Conservation (phyloP, 169 alveolate genomes). For the Eimeria praecox region DNA sequence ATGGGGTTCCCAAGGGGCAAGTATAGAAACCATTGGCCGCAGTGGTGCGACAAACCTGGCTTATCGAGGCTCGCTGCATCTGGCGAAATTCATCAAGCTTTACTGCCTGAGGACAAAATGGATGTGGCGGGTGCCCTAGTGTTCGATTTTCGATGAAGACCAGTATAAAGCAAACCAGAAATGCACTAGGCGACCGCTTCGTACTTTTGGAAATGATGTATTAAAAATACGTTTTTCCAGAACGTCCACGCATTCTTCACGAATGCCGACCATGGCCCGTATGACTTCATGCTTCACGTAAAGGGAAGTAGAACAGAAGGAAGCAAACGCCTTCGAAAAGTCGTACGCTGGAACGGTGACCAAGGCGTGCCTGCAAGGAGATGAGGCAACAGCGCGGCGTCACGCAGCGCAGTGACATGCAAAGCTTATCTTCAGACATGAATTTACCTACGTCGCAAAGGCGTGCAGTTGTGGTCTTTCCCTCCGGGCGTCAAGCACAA, state of each 20-base stretch:
- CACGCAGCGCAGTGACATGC: background rate
- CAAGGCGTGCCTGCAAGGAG: constrained; percentile 90
- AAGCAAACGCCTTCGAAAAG: constrained; percentile 92
- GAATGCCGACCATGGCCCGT: constrained; percentile 91
- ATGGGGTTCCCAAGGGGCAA: background rate
- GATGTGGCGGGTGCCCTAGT: background rate
- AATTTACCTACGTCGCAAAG: background rate
- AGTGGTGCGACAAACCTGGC: constrained; percentile 69
- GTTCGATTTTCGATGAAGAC: background rate
- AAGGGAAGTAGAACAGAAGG: constrained; percentile 93
- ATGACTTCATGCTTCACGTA: constrained; percentile 94
- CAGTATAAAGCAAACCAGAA: background rate
- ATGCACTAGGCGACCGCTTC: background rate
- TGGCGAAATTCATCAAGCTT: constrained; percentile 95
- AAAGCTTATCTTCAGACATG: background rate
- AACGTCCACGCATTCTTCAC: constrained; percentile 91
- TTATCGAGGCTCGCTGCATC: constrained; percentile 89
- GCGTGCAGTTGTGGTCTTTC: background rate
- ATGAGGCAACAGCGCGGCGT: constrained; percentile 75
- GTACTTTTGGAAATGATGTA: constrained; percentile 86
- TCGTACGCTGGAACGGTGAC: constrained; percentile 92
- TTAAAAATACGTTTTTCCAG: constrained; percentile 88
- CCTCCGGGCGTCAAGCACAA: background rate
- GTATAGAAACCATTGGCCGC: background rate
- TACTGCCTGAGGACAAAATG: constrained; percentile 83